Evolutionary conservation across 2,329 filamentous ascomycete species (phyloP).

Genomic region (Pseudocercospora eumusae): DNA sequence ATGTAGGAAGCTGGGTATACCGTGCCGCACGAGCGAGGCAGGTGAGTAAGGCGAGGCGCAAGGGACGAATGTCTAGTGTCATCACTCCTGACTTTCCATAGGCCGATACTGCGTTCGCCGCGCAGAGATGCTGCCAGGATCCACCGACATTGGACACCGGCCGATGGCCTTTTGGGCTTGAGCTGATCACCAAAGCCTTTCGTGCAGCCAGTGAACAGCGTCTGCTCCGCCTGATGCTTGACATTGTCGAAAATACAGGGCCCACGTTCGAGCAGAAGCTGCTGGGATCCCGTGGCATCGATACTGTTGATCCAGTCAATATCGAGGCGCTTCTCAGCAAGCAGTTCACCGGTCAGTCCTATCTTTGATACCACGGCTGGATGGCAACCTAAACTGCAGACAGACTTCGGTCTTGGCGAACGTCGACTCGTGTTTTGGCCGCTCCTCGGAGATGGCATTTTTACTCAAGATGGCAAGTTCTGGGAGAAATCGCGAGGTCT

Average conservation of each 20-base stretch:
- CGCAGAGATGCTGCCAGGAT: background rate
- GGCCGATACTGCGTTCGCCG: background rate
- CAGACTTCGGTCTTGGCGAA: conserved; percentile 8
- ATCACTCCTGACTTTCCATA: background rate
- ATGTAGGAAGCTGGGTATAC: background rate
- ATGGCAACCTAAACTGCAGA: background rate
- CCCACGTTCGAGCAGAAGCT: conserved; percentile 11
- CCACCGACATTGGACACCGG: background rate
- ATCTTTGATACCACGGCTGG: too few relatives aligned
- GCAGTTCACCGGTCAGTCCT: conserved; percentile 9
- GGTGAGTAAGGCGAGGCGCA: background rate
- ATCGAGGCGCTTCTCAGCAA: conserved; percentile 13
- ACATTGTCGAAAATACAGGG: conserved; percentile 3
- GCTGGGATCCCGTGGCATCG: conserved; percentile 5
- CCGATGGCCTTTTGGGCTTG: conserved; percentile 5
- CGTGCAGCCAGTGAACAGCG: conserved; percentile 7
- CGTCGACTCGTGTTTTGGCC: background rate
- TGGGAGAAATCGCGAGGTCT: conserved; percentile 17
- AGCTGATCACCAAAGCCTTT: conserved; percentile 5
- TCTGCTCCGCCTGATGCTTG: background rate
- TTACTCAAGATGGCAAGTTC: conserved; percentile 9
- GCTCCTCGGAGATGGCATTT: conserved; percentile 7
- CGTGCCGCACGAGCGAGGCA: background rate
- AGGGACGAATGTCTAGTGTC: background rate
- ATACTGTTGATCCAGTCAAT: conserved; percentile 7